Conservation (phyloP, 1,284 basidiomycete species). For the Ustilago bromivora region DNA sequence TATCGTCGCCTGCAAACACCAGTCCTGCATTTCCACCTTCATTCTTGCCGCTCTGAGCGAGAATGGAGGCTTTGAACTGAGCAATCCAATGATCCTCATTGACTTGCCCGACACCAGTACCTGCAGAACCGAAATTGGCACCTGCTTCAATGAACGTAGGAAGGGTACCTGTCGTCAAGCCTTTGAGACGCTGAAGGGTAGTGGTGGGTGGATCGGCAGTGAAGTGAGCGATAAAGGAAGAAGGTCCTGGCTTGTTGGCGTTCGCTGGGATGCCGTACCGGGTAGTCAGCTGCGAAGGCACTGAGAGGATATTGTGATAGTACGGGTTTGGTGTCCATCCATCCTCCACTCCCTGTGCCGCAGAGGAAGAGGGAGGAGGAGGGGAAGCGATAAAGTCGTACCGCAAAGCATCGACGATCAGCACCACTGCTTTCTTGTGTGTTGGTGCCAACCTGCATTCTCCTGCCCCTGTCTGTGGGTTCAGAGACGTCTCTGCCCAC, state of each 20-base stretch:
- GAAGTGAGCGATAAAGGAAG: constrained; percentile 88
- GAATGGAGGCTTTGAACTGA: constrained; percentile 69
- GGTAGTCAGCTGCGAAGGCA: constrained; percentile 79
- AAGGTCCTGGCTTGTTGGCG: constrained; percentile 47
- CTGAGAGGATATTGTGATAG: constrained; percentile 84
- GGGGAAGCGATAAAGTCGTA: constrained; percentile 89
- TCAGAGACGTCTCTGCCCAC: constrained; percentile 45
- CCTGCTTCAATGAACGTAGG: constrained; percentile 96
- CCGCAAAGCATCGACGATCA: constrained; percentile 92
- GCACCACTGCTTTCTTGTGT: constrained; percentile 76
- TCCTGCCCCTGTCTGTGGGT: constrained; percentile 21
- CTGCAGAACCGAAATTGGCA: constrained; percentile 80
- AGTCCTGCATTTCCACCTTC: constrained; percentile 33
- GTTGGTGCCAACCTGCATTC: constrained; percentile 61
- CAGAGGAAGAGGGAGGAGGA: constrained; percentile 73
- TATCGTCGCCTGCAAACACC: constrained; percentile 95
- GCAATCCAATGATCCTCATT: constrained; percentile 82
- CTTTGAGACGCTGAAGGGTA: constrained; percentile 95
- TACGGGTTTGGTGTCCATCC: constrained; percentile 71
- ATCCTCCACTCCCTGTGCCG: not conserved
- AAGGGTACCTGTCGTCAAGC: constrained; percentile 91
- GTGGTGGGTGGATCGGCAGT: constrained; percentile 95
- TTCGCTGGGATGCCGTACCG: constrained; percentile 13
- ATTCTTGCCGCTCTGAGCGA: constrained; percentile 2
- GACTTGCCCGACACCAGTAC: constrained; percentile 73